phyloP scores from a whole-genome alignment of 768 basidiomycete species.

The Mycena sanguinolenta region DNA sequence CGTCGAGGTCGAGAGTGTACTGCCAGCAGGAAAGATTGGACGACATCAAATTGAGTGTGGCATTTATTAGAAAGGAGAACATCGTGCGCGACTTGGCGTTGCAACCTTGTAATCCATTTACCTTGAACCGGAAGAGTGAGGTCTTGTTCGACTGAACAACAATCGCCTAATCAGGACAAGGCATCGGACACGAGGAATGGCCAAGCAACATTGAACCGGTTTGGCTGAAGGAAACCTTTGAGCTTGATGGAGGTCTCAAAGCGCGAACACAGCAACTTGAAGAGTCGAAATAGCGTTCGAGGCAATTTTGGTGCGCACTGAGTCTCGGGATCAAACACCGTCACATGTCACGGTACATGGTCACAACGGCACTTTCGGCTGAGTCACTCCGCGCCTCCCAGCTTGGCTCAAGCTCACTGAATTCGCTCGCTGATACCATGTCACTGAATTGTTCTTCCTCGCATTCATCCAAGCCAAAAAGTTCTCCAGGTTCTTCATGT shows the following conservation, averaged over 20 bases:
- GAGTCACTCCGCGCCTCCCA: too few relatives aligned
- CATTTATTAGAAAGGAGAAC: slow-evolving; percentile 18
- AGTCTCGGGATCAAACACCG: too few relatives aligned
- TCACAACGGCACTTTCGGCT: too few relatives aligned
- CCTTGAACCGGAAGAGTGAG: slow-evolving; percentile 27
- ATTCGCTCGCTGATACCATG: too few relatives aligned
- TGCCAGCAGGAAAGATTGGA: slow-evolving; percentile 8
- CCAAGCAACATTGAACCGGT: not conserved
- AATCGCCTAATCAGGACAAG: slow-evolving; percentile 32
- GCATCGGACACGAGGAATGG: not conserved
- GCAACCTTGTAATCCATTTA: slow-evolving; percentile 23
- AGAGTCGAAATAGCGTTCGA: too few relatives aligned
- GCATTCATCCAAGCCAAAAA: too few relatives aligned
- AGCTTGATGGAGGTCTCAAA: not conserved
- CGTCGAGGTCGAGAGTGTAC: not conserved
- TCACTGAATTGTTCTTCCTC: too few relatives aligned
- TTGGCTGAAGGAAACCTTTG: not conserved
- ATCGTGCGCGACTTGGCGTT: not conserved
- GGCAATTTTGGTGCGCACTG: too few relatives aligned
- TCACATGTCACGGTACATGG: too few relatives aligned
- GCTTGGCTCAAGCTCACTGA: too few relatives aligned
- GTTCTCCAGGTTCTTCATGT: not conserved
- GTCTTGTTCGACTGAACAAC: slow-evolving; percentile 22
- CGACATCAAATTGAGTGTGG: not conserved
- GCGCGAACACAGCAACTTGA: not conserved